A percentile compares a stretch with the other conserved stretches of the same genome.
Conservation (phyloP, 2,329 filamentous ascomycete genomes). For the Aspergillus sp. region DNA sequence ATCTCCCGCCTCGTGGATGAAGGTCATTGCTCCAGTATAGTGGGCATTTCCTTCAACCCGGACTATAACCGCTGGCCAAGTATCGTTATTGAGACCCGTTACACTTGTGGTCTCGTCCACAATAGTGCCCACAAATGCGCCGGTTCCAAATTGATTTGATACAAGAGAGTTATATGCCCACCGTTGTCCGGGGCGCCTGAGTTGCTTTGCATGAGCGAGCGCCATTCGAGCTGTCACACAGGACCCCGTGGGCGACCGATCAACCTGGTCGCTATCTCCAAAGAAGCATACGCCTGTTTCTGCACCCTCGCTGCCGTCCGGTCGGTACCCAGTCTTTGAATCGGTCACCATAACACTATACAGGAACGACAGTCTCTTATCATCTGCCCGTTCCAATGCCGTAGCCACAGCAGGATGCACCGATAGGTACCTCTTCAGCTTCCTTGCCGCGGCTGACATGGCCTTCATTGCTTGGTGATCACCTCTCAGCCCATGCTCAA, state of each 20-base stretch:
- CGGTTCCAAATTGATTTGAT: conserved; percentile 27
- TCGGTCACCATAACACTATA: conserved; percentile 46
- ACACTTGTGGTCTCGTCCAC: conserved; percentile 12
- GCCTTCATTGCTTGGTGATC: background rate
- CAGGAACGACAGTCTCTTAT: conserved; percentile 35
- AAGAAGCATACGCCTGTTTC: conserved; percentile 49
- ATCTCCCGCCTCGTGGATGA: conserved; percentile 33
- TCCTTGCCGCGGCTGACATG: conserved; percentile 21
- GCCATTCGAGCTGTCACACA: conserved; percentile 40
- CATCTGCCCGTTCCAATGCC: conserved; percentile 30
- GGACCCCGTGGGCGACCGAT: conserved; percentile 43
- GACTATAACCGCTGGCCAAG: conserved; percentile 21
- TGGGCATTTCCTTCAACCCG: conserved; percentile 33
- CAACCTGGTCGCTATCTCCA: conserved; percentile 47
- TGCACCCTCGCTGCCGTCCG: conserved; percentile 22
- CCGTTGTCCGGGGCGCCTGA: conserved; percentile 19
- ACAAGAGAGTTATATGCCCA: conserved; percentile 41
- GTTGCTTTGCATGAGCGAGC: conserved; percentile 33
- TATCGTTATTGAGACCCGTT: background rate
- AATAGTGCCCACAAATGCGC: conserved; percentile 26
- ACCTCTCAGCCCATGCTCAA: conserved; percentile 16
- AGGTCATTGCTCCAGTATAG: conserved; percentile 31
- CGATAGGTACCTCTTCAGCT: conserved; percentile 17
- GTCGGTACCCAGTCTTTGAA: conserved; percentile 16
- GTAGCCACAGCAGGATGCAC: conserved; percentile 19